Conservation (phyloP, 371 early-diverging fungal genomes). For the Amoeboaphelidium protococcarum region DNA sequence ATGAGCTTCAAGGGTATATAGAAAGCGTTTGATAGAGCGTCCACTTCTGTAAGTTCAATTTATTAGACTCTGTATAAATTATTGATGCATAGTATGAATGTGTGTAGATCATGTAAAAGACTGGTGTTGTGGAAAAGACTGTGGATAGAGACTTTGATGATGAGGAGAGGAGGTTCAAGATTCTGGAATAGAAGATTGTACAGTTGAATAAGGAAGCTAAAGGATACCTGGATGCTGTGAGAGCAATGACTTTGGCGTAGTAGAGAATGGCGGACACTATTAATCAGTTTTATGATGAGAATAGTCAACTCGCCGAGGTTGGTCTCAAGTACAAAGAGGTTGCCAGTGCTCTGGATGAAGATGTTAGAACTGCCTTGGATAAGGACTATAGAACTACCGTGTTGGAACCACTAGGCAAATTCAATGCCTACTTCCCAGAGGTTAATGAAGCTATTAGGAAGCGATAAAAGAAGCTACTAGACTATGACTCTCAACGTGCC, state of each 20-base stretch:
- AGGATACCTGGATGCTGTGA: conserved; percentile 60
- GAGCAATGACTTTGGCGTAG: conserved; percentile 62
- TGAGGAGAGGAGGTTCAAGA: conserved; percentile 49
- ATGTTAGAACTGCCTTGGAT: conserved; percentile 31
- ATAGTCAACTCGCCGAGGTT: conserved; percentile 14
- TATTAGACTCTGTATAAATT: neutral
- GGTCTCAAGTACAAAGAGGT: conserved; percentile 41
- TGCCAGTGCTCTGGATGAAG: conserved; percentile 46
- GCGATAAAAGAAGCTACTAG: conserved; percentile 55
- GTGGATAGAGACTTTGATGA: conserved; percentile 60
- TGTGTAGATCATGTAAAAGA: conserved; percentile 31
- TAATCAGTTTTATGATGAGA: conserved; percentile 33
- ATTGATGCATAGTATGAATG: neutral
- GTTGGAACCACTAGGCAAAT: neutral
- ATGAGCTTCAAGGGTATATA: conserved; percentile 55
- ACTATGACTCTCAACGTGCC: conserved; percentile 49
- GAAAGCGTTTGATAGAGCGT: conserved; percentile 54
- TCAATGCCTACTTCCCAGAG: conserved; percentile 36
- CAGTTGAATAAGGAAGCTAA: conserved; percentile 69
- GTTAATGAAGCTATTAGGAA: conserved; percentile 68
- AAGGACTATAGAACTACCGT: neutral
- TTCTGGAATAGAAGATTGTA: conserved; percentile 53
- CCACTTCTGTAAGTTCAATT: conserved; percentile 27
- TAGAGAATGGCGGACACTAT: conserved; percentile 46
- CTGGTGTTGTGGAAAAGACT: conserved; percentile 42